Conservation (phyloP, 164 flowering plant species). For the Aristolochia californica region DNA sequence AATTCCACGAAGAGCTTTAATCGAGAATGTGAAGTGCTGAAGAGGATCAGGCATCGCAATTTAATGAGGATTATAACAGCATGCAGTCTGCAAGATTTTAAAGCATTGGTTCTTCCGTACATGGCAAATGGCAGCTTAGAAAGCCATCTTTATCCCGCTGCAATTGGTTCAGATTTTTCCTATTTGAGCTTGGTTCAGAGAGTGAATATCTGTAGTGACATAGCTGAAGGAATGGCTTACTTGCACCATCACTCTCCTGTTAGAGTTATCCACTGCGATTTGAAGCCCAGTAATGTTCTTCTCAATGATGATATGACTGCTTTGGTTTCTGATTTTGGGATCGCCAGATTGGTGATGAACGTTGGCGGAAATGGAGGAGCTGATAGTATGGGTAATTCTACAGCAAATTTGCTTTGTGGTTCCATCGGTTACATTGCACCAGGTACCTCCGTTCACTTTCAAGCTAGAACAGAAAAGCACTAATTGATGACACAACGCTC, state of each 20-base stretch:
- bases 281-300: conserved; percentile 28
- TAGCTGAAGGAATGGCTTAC: conserved; percentile 27
- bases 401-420: conserved; percentile 14
- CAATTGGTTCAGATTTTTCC: conserved; percentile 17
- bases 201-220: conserved; percentile 19
- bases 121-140: conserved; percentile 29
- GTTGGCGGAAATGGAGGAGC: conserved; percentile 9
- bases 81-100: conserved; percentile 20
- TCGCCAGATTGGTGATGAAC: conserved; percentile 20
- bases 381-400: conserved; percentile 16
- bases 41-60: conserved; percentile 21
- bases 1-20: conserved; percentile 22
- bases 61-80: conserved; percentile 24
- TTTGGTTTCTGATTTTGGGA: conserved; percentile 26
- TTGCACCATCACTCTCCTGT: conserved; percentile 31
- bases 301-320: conserved; percentile 25
- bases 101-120: conserved; percentile 26
- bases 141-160: conserved; percentile 18
- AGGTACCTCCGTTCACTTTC: conserved; percentile 25
- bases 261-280: conserved; percentile 24
- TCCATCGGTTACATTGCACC: conserved; percentile 27
- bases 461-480: conserved; percentile 18
- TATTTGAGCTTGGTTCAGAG: conserved; percentile 15
- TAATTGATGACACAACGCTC: too few relatives aligned
- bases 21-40: conserved; percentile 20